Base-by-base conservation (phyloP, 2,329 filamentous ascomycete species). In the Tolypocladium endophyticum region DNA sequence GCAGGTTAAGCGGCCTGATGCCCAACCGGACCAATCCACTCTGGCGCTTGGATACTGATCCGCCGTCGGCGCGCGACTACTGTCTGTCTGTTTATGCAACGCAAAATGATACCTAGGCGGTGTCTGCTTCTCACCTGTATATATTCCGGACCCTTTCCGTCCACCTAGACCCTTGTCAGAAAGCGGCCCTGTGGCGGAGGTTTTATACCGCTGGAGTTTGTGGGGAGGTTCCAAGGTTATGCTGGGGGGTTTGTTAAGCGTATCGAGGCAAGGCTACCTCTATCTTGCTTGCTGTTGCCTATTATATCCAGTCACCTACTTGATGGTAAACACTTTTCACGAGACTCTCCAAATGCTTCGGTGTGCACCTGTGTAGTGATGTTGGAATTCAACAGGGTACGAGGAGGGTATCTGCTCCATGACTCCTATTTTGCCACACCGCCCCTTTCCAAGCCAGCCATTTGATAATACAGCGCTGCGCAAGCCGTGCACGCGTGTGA, bases 1-100 rank as follows among this genome's bases (percentile, higher is more conserved):
- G 14, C 74, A 12, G 64, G 43, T 30, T n/a, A 12, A n/a, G 20
- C 18, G 23, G 12, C 9, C 43, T 1, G 43, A 57, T 38, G n/a
- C 53, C 1, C 38, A 30, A 39, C 25, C 35, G 16, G 50, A 45
- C 7, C 9, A 55, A 5, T 43, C 50, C 36, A 56, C 28, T 12
- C 4, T 12, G 23, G 33, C 57, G 1, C 57, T 58, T 9, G 35
- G 16, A 12, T 58, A 58, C 45, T 54, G 20, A 23, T 1, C 2
- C 12, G 18, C 8, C 11, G 35, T 35, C 50, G 7, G 11, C 45
- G 7, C 20, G 23, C 11, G n/a, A 9, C 20, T 25, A 18, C 16
- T 2, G n/a, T 35, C 12, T 23, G 28, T 30, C 28, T 30, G 3
- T 28, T 23, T 36, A 6, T 16, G 14, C n/a, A 14, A 12, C 28